phyloP scores from a whole-genome alignment of 495 filamentous ascomycete genomes.

The Lichina pygmaea region DNA sequence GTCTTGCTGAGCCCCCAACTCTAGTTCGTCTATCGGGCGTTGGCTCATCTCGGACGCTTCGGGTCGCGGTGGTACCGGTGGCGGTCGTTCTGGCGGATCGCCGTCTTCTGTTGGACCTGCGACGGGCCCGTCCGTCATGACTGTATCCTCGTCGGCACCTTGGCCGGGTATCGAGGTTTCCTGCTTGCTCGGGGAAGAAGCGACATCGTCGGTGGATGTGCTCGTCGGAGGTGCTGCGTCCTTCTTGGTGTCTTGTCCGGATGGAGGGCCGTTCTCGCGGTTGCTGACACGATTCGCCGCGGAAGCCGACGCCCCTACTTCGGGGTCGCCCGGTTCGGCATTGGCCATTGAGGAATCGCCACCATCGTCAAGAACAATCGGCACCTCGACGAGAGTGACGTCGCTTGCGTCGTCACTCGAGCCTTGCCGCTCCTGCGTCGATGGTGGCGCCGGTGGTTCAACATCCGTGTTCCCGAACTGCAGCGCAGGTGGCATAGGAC shows the following conservation, averaged over 20 bases:
- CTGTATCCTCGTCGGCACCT: not conserved
- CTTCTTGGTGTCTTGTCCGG: slow-evolving; percentile 6
- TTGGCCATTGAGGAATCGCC: slow-evolving; percentile 10
- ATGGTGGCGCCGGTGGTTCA: slow-evolving; percentile 1
- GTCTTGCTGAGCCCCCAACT: slow-evolving; percentile 54
- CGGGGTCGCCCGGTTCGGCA: not conserved
- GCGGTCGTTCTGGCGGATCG: slow-evolving; percentile 10
- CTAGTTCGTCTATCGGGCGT: slow-evolving; percentile 21
- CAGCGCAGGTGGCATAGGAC: slow-evolving; percentile 21
- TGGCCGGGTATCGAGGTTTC: too few relatives aligned
- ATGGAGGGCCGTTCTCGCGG: slow-evolving; percentile 14
- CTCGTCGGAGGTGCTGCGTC: slow-evolving; percentile 3
- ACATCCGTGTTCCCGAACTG: slow-evolving; percentile 8
- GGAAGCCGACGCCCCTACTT: too few relatives aligned
- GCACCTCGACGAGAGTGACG: slow-evolving; percentile 21
- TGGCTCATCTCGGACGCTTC: slow-evolving; percentile 12
- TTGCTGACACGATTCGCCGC: slow-evolving; percentile 2
- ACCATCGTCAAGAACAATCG: slow-evolving; percentile 2
- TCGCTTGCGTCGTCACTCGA: slow-evolving; percentile 16
- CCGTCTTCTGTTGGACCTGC: slow-evolving; percentile 2
- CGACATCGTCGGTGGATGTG: not conserved
- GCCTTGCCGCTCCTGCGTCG: not conserved
- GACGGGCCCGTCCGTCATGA: not conserved
- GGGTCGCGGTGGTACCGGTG: slow-evolving; percentile 21
- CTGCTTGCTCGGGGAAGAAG: not conserved